Evolutionary conservation across 768 basidiomycete species (phyloP).

Genomic region (Amanita muscaria): DNA sequence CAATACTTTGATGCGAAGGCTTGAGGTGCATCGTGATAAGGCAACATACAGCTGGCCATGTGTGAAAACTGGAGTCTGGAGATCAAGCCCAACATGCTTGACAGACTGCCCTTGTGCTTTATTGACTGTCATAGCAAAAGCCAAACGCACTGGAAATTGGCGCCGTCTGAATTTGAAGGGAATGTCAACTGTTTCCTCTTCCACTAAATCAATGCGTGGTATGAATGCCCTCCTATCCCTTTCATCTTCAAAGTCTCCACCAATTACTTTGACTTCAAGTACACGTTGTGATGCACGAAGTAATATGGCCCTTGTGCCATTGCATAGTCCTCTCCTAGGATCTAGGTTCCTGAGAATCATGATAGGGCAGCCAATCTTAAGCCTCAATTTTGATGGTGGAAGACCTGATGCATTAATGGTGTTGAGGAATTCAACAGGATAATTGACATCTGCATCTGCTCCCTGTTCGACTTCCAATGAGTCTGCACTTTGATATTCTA

Average conservation of each 20-base stretch:
- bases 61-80: slow-evolving; percentile 25
- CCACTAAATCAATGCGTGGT: too few species aligned
- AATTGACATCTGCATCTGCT: too few species aligned
- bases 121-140: slow-evolving; percentile 38
- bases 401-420: slow-evolving; percentile 23
- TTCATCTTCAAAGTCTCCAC: too few species aligned
- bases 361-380: slow-evolving; percentile 24
- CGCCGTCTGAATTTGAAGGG: slow-evolving; percentile 17
- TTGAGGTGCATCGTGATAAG: slow-evolving; percentile 27
- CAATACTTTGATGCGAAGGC: slow-evolving; percentile 18
- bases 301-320: slow-evolving; percentile 26
- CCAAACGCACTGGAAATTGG: slow-evolving; percentile 34
- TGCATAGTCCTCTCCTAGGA: slow-evolving; percentile 23
- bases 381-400: slow-evolving; percentile 20
- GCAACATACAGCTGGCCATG: slow-evolving; percentile 42
- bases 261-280: too few species aligned
- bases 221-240: too few species aligned
- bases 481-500: slow-evolving; percentile 19
- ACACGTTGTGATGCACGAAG: slow-evolving; percentile 17
- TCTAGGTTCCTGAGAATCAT: slow-evolving; percentile 33
- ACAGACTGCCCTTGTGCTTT: slow-evolving; percentile 39
- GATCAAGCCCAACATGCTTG: slow-evolving; percentile 29
- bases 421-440: slow-evolving; percentile 1
- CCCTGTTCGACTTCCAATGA: too few species aligned
- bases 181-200: slow-evolving; percentile 6